Evolutionary conservation across 2,329 filamentous ascomycete species (phyloP), one percentile per base, ranked within the genome.

Genomic region (Tricladium varicosporioides): DNA sequence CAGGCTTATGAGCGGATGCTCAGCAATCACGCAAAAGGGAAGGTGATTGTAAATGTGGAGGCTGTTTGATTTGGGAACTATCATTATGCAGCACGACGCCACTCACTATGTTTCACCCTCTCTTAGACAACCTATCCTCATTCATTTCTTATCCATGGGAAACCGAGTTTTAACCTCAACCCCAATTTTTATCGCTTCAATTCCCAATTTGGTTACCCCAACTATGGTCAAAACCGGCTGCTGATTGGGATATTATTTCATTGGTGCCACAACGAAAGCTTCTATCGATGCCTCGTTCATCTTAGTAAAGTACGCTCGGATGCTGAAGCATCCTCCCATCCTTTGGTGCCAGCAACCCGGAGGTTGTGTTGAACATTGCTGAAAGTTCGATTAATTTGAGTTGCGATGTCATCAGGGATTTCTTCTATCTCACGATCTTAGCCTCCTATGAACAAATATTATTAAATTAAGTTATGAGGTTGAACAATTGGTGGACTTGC

Each of bases 101-200:
- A 16, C 33, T 51, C n/a, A 27, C 48, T 51, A 3, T 5, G 10
- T 32, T 51, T 16, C 15, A 51, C 16, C 10, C 10, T 40, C 36
- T 7, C 7, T 36, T 36, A 36, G 32, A 4, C 31, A 42, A 42
- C 18, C 11, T 42, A 32, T n/a, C 33, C 48, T 40, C 14, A 15
- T 16, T 40, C 44, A 36, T 27, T 40, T 42, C 31, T 43, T 47
- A 7, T 18, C 40, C 14, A 31, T 43, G 40, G 15, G 51, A 15
- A 49, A 32, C 19, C 31, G 46, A 1, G 80, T 80, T 8, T 72
- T 72, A 9, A 82, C 81, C 67, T 86, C 82, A 67, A 86, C 80
- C 70, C 85, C 82, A 2, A 86, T 75, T 19, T 72, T 67, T 82
- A 86, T 86, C 31, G 73, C 74, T 19, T 76, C 73, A 56, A 73